Percentiles rank a stretch among this genome's conserved stretches.
These are phyloP conservation scores for Terana coerulea DNA, from an alignment of 768 basidiomycete genomes.

Conservation along the genomic window DNA sequence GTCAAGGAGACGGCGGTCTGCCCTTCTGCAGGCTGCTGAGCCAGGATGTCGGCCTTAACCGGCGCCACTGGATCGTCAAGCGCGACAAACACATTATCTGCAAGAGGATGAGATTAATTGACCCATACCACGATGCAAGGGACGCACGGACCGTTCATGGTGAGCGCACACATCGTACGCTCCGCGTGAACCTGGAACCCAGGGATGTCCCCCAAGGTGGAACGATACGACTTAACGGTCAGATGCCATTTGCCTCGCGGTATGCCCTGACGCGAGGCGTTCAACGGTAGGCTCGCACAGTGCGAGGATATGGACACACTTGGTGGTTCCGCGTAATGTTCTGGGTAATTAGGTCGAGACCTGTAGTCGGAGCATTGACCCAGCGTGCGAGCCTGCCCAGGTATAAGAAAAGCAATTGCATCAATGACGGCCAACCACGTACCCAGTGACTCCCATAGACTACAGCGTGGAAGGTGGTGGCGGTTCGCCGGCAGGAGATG, in stretches of 20 bases:
- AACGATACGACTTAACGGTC: conserved; percentile 69
- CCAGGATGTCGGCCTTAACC: conserved; percentile 56
- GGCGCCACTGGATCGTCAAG: conserved; percentile 76
- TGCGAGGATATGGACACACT: conserved; percentile 32
- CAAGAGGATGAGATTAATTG: not conserved
- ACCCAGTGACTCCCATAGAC: conserved; percentile 22
- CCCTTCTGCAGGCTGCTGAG: conserved; percentile 26
- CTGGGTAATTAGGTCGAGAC: conserved; percentile 62
- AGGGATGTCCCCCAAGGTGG: conserved; percentile 56
- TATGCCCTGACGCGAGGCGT: conserved; percentile 44
- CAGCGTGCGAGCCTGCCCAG: conserved; percentile 80
- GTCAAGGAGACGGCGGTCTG: conserved; percentile 9
- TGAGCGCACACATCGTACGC: conserved; percentile 70
- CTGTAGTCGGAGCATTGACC: conserved; percentile 77
- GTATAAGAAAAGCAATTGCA: not conserved
- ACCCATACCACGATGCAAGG: not conserved
- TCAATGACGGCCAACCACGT: not conserved
- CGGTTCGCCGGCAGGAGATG: too few species aligned
- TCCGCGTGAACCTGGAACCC: conserved; percentile 51
- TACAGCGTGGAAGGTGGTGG: too few species aligned
- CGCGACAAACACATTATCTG: conserved; percentile 70
- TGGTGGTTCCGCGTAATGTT: conserved; percentile 73
- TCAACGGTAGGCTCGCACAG: not conserved
- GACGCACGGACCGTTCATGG: conserved; percentile 52
- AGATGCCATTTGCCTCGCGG: conserved; percentile 65